These are phyloP conservation scores for Saprolegnia parasitica DNA, from an alignment of 352 stramenopile species.

Conservation along the genomic window DNA sequence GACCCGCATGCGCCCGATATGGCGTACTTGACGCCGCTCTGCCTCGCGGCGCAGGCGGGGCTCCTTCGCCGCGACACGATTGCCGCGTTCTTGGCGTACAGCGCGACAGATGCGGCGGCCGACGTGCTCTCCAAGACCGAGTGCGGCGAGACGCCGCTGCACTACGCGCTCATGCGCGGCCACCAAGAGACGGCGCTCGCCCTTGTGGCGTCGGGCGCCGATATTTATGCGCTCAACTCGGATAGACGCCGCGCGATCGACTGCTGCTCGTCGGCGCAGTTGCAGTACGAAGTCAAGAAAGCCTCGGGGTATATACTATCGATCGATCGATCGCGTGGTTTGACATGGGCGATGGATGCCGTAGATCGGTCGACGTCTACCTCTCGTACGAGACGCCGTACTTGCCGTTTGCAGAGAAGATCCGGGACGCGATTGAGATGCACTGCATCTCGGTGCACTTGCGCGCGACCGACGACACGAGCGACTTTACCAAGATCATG, in stretches of 20 bases:
- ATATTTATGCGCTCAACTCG: slow-evolving; percentile 64
- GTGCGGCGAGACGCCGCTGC: slow-evolving; percentile 64
- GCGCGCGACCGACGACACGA: not conserved
- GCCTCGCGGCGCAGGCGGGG: slow-evolving; percentile 38
- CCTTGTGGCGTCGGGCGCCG: slow-evolving; percentile 51
- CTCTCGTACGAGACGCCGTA: slow-evolving; percentile 20
- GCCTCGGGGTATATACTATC: slow-evolving; percentile 35
- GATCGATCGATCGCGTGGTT: too few relatives aligned
- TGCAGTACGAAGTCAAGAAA: slow-evolving; percentile 83
- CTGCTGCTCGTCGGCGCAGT: slow-evolving; percentile 82
- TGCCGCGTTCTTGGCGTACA: slow-evolving; percentile 45
- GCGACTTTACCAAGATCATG: not conserved
- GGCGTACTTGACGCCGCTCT: slow-evolving; percentile 58
- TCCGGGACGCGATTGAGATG: slow-evolving; percentile 8
- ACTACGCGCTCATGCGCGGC: slow-evolving; percentile 69
- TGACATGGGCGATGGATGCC: too few relatives aligned
- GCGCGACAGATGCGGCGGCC: not conserved
- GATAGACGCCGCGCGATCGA: slow-evolving; percentile 75
- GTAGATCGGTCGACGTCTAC: slow-evolving; percentile 16
- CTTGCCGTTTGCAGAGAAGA: slow-evolving; percentile 9
- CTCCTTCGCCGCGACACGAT: slow-evolving; percentile 39
- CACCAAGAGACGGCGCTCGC: slow-evolving; percentile 58
- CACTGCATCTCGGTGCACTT: slow-evolving; percentile 21
- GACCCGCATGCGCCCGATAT: slow-evolving; percentile 70
- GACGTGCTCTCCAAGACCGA: slow-evolving; percentile 29